phyloP scores from a whole-genome alignment of 2,329 filamentous ascomycete genomes.

The Lachnellula hyalina region DNA sequence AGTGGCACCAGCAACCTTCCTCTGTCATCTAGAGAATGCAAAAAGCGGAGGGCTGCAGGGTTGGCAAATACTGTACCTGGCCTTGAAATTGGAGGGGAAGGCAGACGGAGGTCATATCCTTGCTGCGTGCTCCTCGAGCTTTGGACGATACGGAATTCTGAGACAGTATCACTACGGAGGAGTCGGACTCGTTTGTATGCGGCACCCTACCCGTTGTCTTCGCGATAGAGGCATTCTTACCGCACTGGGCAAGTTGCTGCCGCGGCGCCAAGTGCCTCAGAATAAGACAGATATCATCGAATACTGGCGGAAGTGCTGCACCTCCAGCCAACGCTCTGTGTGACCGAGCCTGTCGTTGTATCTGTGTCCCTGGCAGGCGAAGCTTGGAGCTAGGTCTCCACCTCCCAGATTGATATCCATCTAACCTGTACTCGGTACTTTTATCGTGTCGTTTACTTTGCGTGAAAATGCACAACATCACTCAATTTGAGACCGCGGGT shows the following conservation, averaged over 20 bases:
- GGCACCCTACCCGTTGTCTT: neutral
- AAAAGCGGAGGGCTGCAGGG: too few species aligned
- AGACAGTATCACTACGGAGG: slow-evolving; percentile 8
- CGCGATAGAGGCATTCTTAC: slow-evolving; percentile 13
- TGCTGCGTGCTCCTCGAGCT: neutral
- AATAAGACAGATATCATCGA: neutral
- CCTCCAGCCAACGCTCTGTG: too few species aligned
- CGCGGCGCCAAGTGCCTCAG: neutral
- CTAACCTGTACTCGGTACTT: too few species aligned
- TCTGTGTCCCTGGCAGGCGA: too few species aligned
- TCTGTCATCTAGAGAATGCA: too few species aligned
- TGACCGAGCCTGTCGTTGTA: too few species aligned
- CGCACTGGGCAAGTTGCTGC: slow-evolving; percentile 7
- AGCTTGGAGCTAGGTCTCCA: too few species aligned
- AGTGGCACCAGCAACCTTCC: too few species aligned
- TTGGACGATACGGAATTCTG: slow-evolving; percentile 1
- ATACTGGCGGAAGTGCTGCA: neutral
- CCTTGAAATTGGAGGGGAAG: slow-evolving; percentile 10
- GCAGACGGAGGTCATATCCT: slow-evolving; percentile 13
- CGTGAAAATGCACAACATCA: too few species aligned
- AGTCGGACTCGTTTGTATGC: neutral
- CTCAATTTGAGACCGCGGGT: too few species aligned
- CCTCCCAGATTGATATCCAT: too few species aligned
- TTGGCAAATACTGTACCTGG: neutral
- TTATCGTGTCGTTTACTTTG: too few species aligned